These are phyloP conservation scores for Ilex asprella DNA, from an alignment of 257 asterid species.

Conservation along the genomic window DNA sequence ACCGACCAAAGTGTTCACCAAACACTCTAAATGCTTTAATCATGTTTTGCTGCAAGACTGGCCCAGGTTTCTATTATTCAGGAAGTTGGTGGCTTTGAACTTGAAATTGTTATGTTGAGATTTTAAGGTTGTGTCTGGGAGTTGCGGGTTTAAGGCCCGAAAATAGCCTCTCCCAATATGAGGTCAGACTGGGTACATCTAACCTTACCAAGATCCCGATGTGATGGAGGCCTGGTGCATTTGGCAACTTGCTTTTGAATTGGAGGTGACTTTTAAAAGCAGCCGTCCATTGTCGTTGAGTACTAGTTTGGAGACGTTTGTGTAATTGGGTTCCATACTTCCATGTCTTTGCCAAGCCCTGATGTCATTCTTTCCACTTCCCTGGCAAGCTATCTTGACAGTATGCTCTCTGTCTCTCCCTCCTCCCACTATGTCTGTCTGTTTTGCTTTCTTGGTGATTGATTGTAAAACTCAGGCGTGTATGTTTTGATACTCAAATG, in stretches of 20 bases:
- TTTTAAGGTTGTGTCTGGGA: not conserved
- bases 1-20: constrained; percentile 24
- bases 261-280: not conserved
- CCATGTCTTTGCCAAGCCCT: constrained; percentile 8
- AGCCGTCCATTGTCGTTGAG: no score
- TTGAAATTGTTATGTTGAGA: not conserved
- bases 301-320: no score
- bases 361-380: constrained; percentile 19
- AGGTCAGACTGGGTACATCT: no score
- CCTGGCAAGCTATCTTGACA: constrained; percentile 30
- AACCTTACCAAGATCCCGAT: no score
- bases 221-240: no score
- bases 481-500: no score
- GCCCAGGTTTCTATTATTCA: no score
- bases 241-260: not conserved
- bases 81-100: not conserved
- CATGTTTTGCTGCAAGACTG: no score
- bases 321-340: not conserved
- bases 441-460: no score
- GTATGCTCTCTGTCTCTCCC: constrained; percentile 8
- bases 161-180: no score
- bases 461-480: no score
- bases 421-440: not conserved
- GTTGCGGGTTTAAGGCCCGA: no score
- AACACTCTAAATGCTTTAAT: constrained; percentile 5